Percentiles rank a stretch among this genome's conserved stretches.
Conservation (phyloP, 1,284 basidiomycete genomes). For the Apiotrichum mycotoxinovorans region DNA sequence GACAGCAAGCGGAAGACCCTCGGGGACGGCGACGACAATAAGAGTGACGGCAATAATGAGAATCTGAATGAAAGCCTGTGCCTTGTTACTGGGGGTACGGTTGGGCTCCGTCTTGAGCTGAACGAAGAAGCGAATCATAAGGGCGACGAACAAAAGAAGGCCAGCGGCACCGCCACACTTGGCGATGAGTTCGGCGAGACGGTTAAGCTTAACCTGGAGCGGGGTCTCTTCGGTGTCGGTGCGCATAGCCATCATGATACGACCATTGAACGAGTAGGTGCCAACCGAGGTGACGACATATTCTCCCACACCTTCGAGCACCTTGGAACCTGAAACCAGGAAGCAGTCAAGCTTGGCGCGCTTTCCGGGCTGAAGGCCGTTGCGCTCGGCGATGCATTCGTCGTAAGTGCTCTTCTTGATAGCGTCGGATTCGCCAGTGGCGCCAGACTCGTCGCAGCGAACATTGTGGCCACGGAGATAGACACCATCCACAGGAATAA, state of each 20-base stretch:
- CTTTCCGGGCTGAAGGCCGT: constrained; percentile 42
- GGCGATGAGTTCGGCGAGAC: constrained; percentile 88
- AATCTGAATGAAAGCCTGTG: constrained; percentile 59
- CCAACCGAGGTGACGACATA: constrained; percentile 93
- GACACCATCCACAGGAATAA: constrained; percentile 91
- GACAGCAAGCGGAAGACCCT: constrained; percentile 93
- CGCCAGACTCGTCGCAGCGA: constrained; percentile 92
- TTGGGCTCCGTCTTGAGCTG: constrained; percentile 65
- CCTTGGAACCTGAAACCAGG: constrained; percentile 87
- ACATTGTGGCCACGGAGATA: constrained; percentile 90
- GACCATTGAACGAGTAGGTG: constrained; percentile 86
- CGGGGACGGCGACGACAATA: constrained; percentile 94
- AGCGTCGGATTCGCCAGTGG: constrained; percentile 93
- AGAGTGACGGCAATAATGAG: constrained; percentile 68
- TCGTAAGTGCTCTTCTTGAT: constrained; percentile 83
- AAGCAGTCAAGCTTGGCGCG: constrained; percentile 80
- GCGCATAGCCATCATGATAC: constrained; percentile 74
- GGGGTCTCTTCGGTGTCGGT: constrained; percentile 61
- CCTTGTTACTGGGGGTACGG: constrained; percentile 71
- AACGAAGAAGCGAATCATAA: constrained; percentile 94
- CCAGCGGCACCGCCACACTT: constrained; percentile 82
- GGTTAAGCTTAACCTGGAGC: constrained; percentile 88
- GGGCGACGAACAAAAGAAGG: constrained; percentile 70
- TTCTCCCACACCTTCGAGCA: constrained; percentile 88
- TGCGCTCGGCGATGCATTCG: constrained; percentile 61